phyloP scores from a whole-genome alignment of 228 moss, liverwort and hornwort genomes.

The Sphagnum magellanicum region DNA sequence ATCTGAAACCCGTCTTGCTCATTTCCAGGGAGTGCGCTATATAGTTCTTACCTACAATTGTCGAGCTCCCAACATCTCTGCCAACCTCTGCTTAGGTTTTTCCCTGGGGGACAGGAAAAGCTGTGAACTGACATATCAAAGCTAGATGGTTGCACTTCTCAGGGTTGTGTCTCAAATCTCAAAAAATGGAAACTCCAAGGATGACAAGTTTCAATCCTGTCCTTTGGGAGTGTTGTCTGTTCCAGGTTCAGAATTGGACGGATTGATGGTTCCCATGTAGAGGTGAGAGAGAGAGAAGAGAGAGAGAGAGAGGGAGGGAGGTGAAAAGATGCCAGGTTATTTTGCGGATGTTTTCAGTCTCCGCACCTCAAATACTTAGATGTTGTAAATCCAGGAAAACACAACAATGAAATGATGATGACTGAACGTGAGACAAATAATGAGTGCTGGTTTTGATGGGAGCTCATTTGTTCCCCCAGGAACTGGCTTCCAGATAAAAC shows the following conservation, averaged over 20 bases:
- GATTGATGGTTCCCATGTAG: too few relatives aligned
- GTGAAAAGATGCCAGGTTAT: too few relatives aligned
- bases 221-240: constrained; percentile 3
- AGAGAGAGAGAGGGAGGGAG: too few relatives aligned
- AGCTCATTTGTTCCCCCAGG: constrained; percentile 24
- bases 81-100: constrained; percentile 21
- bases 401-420: constrained; percentile 28
- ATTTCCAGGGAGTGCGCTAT: constrained; percentile 2
- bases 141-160: constrained; percentile 19
- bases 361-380: constrained; percentile 19
- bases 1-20: constrained; percentile 14
- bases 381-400: constrained; percentile 16
- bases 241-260: too few relatives aligned
- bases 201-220: constrained; percentile 6
- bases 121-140: constrained; percentile 19
- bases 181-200: not conserved
- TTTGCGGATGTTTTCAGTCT: constrained; percentile 10
- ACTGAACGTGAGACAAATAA: constrained; percentile 20
- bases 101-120: constrained; percentile 19
- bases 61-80: constrained; percentile 32
- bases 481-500: constrained; percentile 19
- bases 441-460: not conserved
- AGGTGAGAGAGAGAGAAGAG: too few relatives aligned
- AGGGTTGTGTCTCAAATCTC: constrained; percentile 17
- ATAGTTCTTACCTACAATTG: constrained; percentile 33